These are phyloP conservation scores for Aspergillus wentii DNA, from an alignment of 495 filamentous ascomycete genomes.

Conservation along the genomic window DNA sequence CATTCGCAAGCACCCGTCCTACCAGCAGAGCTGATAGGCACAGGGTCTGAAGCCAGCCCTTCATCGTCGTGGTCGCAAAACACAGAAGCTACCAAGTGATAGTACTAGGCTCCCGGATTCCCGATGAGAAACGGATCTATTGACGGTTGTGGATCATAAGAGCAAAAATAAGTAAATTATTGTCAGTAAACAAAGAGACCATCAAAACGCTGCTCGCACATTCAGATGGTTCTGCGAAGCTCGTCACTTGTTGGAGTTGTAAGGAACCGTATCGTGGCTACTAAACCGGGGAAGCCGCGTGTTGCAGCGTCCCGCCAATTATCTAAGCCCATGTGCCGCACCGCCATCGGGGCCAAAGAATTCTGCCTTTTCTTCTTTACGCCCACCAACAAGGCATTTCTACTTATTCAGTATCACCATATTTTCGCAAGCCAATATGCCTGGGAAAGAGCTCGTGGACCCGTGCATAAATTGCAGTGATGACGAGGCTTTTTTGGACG, in stretches of 20 bases:
- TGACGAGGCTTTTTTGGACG: conserved; percentile 28
- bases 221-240: neutral
- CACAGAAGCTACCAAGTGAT: conserved; percentile 16
- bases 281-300: conserved; percentile 30
- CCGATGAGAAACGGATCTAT: conserved; percentile 7
- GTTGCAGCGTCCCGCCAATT: conserved; percentile 16
- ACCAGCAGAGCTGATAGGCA: conserved; percentile 46
- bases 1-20: conserved; percentile 52
- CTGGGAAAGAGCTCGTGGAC: conserved; percentile 27
- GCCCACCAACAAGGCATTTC: neutral
- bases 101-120: conserved; percentile 22
- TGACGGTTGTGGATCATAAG: conserved; percentile 8
- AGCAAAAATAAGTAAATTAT: conserved; percentile 2
- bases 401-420: neutral
- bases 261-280: conserved; percentile 16
- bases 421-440: conserved; percentile 21
- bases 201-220: neutral
- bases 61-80: no score
- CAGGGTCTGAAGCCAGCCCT: conserved; percentile 46
- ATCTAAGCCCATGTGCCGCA: conserved; percentile 21
- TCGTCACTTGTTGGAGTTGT: neutral
- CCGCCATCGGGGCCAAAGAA: conserved; percentile 8
- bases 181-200: neutral
- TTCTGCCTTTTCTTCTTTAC: conserved; percentile 14
- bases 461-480: conserved; percentile 40